A percentile compares a stretch with the other conserved stretches of the same genome.
Conservation (phyloP, 371 early-diverging fungal species). For the Phascolomyces articulosus region DNA sequence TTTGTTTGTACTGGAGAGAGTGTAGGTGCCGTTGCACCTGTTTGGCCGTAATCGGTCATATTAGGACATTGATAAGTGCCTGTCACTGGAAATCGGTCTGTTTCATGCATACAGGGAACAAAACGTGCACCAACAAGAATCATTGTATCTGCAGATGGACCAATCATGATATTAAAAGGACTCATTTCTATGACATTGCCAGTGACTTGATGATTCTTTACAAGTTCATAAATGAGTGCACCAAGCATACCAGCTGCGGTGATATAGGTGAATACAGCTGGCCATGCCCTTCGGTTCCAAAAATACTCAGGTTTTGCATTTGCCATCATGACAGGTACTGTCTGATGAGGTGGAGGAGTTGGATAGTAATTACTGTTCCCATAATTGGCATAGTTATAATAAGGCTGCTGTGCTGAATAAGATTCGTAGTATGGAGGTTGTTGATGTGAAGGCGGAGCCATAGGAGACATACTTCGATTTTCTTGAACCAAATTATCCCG, state of each 20-base stretch:
- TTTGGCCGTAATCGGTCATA: constrained; percentile 9
- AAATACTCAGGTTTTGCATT: constrained; percentile 1
- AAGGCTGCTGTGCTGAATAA: background rate
- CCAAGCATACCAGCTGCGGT: constrained; percentile 40
- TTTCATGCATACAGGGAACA: constrained; percentile 61
- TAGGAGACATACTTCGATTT: background rate
- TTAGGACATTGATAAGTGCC: constrained; percentile 12
- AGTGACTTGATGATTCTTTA: constrained; percentile 53
- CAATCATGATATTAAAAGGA: constrained; percentile 68
- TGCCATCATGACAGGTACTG: background rate
- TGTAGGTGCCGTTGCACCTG: constrained; percentile 6
- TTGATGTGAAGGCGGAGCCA: background rate
- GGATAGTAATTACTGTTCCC: constrained; percentile 6
- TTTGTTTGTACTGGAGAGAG: constrained; percentile 11
- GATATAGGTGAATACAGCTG: constrained; percentile 6
- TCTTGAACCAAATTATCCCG: constrained; percentile 7
- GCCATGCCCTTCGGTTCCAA: constrained; percentile 4
- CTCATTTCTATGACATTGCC: constrained; percentile 50
- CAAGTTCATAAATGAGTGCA: constrained; percentile 57
- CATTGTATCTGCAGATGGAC: constrained; percentile 55
- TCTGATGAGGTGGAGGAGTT: constrained; percentile 3
- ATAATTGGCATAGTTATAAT: background rate
- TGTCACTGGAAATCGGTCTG: constrained; percentile 22
- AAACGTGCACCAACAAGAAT: constrained; percentile 63
- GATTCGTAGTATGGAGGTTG: constrained; percentile 1